Evolutionary conservation across 371 early-diverging fungal species (phyloP), one percentile per base, ranked within the genome.

Genomic region (Mucor irregularis): DNA sequence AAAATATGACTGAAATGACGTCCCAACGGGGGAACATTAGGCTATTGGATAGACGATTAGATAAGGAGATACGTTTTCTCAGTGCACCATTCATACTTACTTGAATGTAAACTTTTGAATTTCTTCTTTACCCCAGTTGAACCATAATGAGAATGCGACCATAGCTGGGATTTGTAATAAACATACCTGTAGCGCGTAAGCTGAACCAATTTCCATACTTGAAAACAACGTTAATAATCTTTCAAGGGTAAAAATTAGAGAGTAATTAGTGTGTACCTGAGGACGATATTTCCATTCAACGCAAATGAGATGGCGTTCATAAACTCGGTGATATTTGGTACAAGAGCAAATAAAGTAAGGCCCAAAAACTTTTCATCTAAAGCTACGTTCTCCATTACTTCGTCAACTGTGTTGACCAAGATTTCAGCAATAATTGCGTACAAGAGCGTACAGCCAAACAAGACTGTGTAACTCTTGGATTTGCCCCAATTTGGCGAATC

Each of bases 291-390:
- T 49, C 93, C 91, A 62, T 90, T 77, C 43, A 92, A 73, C 4
- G 97, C 95, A 76, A 97, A 97, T 4, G 95, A 92, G 59, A 95
- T 92, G 22, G 96, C 97, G 67, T 97, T 97, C 77, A 92, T 89
- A 68, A 98, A 95, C 74, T 98, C 98, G 10, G 98, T 94, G 40
- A 96, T 90, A 52, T 89, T 92, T 16, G 98, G 98, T 3, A 95
- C 97, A 44, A 97, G 63, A 6, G 97, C 95, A 83, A 98, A 96
- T 31, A 98, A 62, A 1, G 96, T 94, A 65, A 96, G 62, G 0
- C 98, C 98, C 25, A 97, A 62, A 51, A 94, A 85, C 74, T 96
- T 96, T 58, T 95, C 94, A 64, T 85, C 86, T 44, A 96, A 73
- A 7, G 81, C 82, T 35, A 77, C 39, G 28, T 75, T 70, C 39